A percentile compares a stretch with the other conserved stretches of the same genome.
Conservation (phyloP, 208 protist species). For the Plasmodiophora brassicae region DNA sequence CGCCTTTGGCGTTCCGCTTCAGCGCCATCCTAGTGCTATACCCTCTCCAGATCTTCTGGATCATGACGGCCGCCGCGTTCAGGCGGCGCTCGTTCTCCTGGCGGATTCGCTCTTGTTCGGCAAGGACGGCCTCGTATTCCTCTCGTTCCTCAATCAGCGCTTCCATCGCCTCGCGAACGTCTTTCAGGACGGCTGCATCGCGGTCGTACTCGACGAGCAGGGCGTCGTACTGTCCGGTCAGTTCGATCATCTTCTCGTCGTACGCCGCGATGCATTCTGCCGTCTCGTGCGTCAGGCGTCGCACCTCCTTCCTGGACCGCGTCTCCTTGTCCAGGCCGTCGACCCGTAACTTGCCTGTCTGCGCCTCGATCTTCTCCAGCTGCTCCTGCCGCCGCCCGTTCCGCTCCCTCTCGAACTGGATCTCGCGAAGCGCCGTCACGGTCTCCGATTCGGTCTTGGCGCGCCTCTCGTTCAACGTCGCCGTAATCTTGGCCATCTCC, state of each 20-base stretch:
- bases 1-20: too few species aligned
- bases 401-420: not conserved
- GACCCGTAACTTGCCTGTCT: not conserved
- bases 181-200: not conserved
- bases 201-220: not conserved
- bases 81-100: not conserved
- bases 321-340: not conserved
- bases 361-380: not conserved
- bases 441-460: not conserved
- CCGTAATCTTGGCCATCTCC: not conserved
- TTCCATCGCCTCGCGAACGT: not conserved
- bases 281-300: not conserved
- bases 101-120: not conserved
- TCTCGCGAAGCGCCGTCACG: not conserved
- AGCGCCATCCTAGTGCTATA: not conserved
- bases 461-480: not conserved
- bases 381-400: not conserved
- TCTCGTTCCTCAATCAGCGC: not conserved
- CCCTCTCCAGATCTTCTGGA: not conserved
- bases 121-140: not conserved
- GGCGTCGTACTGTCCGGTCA: not conserved
- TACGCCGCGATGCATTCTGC: not conserved
- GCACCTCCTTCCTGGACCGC: not conserved
- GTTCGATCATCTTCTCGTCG: not conserved
- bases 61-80: not conserved